Base-by-base conservation (phyloP, 2,329 filamentous ascomycete genomes). In the Pseudogymnoascus sp. region DNA sequence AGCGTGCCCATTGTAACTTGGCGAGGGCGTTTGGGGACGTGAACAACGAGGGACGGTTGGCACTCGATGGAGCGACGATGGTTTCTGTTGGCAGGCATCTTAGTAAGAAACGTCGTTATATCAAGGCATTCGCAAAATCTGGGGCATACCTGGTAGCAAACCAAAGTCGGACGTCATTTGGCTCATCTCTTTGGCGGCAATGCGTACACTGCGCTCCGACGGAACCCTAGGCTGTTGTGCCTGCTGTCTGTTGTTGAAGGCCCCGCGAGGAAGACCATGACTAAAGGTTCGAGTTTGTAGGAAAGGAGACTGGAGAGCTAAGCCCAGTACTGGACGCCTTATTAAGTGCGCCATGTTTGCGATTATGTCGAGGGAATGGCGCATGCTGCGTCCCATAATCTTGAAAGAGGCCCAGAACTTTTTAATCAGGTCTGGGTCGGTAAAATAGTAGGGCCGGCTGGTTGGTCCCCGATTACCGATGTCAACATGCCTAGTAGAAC, bases 1-100 rank as follows among this genome's bases (percentile, higher is more conserved):
- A 3, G 16, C 69, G 66, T 6, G 61, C 49, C 64, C 66, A 72
- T 63, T 72, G 69, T 11, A 76, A 62, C 21, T 65, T 68, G 6
- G 68, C 59, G n/a, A 71, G 65, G 11, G 58, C n/a, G 45, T 59
- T 61, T 6, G 72, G 71, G 2, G 65, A 60, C 6, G 23, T 58
- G 65, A 72, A 67, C 62, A 73, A 62, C 2, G 71, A 69, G 2
- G 74, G 72, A 29, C 67, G 66, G 43, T 71, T 71, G 11, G 59
- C 14, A 61, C 70, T 67, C 6, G 69, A 71, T 12, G 74, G 74
- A 49, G 68, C 70, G 19, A 77, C 66, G 59, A 76, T 74, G 26
- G 74, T 76, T 29, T 66, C 75, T 77, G 60, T 39, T 58, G 14
- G 31, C 1, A 14, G 59, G 61, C 55, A 59, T 66, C 66, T 67